Base-by-base conservation (phyloP, 108 stramenopile genomes). In the Cyclotella choctawhatcheeana region DNA sequence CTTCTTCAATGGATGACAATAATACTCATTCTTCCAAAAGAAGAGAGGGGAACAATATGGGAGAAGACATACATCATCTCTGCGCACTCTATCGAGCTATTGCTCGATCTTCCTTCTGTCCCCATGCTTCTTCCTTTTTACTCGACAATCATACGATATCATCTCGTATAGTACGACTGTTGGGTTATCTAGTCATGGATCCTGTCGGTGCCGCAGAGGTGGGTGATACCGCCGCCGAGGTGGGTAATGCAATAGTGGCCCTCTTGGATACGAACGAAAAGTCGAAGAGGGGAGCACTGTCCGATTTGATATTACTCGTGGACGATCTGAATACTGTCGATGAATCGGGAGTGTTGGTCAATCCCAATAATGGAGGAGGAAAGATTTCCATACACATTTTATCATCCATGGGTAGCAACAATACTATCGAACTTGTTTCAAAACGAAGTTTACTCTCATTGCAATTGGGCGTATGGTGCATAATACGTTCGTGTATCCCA, bases 21-120 rank as follows among this genome's bases (percentile, higher is more conserved):
- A 71, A 7, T 24, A 53, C 31, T 33, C 22, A n/a, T 21, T 22
- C 13, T n/a, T n/a, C n/a, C n/a, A n/a, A n/a, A n/a, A 50, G 26
- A 47, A 61, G 34, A 31, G 27, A 12, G 43, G 43, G 18, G 3
- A 37, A 64, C 5, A 27, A 27, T 30, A 37, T 2, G 27, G 0
- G 16, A 35, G 67, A 76, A 30, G 87, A 92, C 71, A 69, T 86
- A 10, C 31, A 48, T 7, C 79, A 86, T 73, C 44, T 93, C 17
- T 91, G 89, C 50, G 82, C 86, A 44, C 86, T 93, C 58, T 93
- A 93, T 47, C 56, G 74, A 37, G 73, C 72, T 21, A 86, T 91
- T 17, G 50, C 88, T 34, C 54, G 62, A 2, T 87, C 88, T n/a
- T 65, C 67, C 22, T 90, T 87, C 45, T 93, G 92, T 66, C 88